phyloP scores from a whole-genome alignment of 345 rosid genomes.

The Lepidium sativum region DNA sequence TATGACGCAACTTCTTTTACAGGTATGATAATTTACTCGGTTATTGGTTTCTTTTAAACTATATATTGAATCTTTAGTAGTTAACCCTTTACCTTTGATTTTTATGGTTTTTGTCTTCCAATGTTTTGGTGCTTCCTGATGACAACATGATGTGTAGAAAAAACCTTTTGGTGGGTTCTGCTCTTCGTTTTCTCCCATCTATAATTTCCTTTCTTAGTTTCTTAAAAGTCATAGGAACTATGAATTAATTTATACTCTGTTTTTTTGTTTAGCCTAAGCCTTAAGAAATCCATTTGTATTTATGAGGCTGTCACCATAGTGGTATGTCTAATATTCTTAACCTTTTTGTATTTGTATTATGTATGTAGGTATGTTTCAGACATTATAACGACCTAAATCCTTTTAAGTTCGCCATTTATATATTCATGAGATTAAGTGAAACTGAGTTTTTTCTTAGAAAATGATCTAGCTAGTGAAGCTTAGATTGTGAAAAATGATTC shows the following conservation, averaged over 20 bases:
- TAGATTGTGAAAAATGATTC: neutral
- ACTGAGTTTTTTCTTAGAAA: neutral
- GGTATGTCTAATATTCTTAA: constrained; percentile 34
- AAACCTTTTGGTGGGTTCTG: constrained; percentile 71
- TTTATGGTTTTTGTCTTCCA: constrained; percentile 26
- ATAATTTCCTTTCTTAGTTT: neutral
- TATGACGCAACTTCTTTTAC: constrained; percentile 98
- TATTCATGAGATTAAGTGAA: neutral
- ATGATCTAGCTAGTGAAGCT: neutral
- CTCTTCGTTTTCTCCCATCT: neutral
- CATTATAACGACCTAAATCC: neutral
- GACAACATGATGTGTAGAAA: constrained; percentile 49
- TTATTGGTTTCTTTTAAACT: neutral
- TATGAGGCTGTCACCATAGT: constrained; percentile 95
- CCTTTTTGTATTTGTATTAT: neutral
- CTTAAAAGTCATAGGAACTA: neutral
- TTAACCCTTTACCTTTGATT: constrained; percentile 19
- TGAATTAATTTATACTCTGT: neutral
- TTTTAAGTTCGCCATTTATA: neutral
- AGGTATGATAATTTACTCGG: constrained; percentile 42
- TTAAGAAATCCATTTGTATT: constrained; percentile 84
- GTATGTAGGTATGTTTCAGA: neutral
- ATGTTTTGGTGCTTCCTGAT: constrained; percentile 27
- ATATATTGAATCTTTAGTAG: neutral
- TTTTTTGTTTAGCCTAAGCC: constrained; percentile 44